Base-by-base conservation (phyloP, 1,284 basidiomycete genomes). In the Trametes versicolor region DNA sequence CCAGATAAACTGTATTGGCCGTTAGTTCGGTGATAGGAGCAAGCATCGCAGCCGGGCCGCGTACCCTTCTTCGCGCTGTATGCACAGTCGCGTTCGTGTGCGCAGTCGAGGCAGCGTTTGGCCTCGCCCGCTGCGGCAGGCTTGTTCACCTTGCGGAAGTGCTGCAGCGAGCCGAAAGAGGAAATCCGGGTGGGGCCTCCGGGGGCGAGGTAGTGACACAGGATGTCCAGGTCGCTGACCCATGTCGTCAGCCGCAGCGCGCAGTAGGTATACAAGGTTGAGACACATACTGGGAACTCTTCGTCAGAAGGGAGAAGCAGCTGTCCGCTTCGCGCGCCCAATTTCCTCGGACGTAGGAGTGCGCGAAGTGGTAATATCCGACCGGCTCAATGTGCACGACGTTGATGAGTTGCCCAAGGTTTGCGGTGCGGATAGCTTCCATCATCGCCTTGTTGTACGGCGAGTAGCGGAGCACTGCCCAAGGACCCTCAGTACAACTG, bases 61-160 rank as follows among this genome's bases (percentile, higher is more conserved):
- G 58, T 69, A 92, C 93, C 87, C 81, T 89, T 91, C 82, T 94
- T 94, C 29, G 94, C 93, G 70, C 92, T 94, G 77, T 95, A 96
- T 2, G 92, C 83, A 71, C 94, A 96, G 39, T 91, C 84, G 29
- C 80, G 79, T 76, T 94, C 88, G 21, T 86, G 79, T 0, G 87
- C 81, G 77, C 94, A 96, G 21, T 93, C 90, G 34, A 92, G 75
- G 74, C 94, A 96, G 36, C 88, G 84, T 8, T 80, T 87, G 0
- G 90, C 90, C 41, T 79, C 73, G 4, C 90, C 90, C 5, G 94
- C 93, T 50, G 81, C 82, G 1, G 74, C 68, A 2, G 94, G 94
- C 75, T 96, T 96, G 19, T 78, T 81, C 6, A 83, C 84, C 69
- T 88, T 89, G 69, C 85, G 88, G 78, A 96, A 96, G 72, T 95